A percentile compares a stretch with the other conserved stretches of the same genome.
These are phyloP conservation scores for Cladosporium velox DNA, from an alignment of 2,329 filamentous ascomycete species.

Conservation along the genomic window DNA sequence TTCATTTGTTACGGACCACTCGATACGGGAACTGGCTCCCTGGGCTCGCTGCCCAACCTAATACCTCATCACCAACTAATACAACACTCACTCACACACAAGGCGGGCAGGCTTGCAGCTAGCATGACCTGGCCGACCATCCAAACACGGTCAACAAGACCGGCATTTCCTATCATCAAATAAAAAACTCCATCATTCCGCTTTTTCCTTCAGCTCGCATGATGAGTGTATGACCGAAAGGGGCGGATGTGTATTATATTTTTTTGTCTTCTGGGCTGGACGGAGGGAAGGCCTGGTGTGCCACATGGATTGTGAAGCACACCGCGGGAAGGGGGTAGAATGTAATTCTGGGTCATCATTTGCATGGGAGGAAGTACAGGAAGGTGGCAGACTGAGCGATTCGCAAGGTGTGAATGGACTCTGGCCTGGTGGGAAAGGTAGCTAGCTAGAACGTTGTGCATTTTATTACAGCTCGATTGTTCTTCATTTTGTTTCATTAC, in stretches of 20 bases:
- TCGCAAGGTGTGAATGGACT: not conserved
- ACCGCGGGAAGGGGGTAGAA: not conserved
- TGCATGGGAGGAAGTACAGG: constrained; percentile 1
- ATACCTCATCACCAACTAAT: constrained; percentile 13
- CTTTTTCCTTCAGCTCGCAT: constrained; percentile 4
- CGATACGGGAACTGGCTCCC: constrained; percentile 2
- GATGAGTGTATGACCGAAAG: constrained; percentile 19
- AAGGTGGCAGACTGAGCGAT: not conserved
- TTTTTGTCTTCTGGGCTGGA: not conserved
- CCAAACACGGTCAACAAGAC: constrained; percentile 1
- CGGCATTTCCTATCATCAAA: constrained; percentile 10
- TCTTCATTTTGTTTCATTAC: not conserved
- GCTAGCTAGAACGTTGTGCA: constrained; percentile 11
- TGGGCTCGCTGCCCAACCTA: constrained; percentile 6
- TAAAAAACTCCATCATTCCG: not conserved
- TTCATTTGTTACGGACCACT: constrained; percentile 13
- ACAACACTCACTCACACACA: not conserved
- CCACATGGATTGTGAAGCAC: constrained; percentile 4
- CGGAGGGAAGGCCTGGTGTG: not conserved
- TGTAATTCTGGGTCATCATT: constrained; percentile 14
- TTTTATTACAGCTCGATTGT: constrained; percentile 12
- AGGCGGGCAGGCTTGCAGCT: not conserved
- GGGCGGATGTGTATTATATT: constrained; percentile 17
- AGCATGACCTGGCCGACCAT: not conserved
- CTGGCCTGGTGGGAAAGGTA: not conserved